Conservation (phyloP, 2,329 filamentous ascomycete genomes). For the Westerdykella ornata region DNA sequence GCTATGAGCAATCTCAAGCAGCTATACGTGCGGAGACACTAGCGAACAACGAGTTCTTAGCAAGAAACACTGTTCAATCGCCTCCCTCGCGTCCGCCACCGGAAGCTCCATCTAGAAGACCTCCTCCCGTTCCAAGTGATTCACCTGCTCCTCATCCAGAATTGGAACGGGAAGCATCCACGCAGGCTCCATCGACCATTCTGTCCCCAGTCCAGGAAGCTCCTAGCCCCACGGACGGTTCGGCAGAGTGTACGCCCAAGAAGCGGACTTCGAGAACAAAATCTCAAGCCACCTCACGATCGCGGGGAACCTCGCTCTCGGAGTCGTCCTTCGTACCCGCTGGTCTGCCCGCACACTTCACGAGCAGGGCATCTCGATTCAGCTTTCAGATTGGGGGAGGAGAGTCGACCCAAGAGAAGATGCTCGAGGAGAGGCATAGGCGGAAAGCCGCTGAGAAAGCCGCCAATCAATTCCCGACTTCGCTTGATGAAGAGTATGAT, state of each 20-base stretch:
- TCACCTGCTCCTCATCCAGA: constrained; percentile 7
- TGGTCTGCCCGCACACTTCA: constrained; percentile 40
- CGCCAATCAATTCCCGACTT: constrained; percentile 30
- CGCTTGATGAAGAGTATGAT: constrained; percentile 34
- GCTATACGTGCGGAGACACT: constrained; percentile 44
- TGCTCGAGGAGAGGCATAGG: constrained; percentile 65
- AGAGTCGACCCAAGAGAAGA: constrained; percentile 59
- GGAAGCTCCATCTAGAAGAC: constrained; percentile 3
- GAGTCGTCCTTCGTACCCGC: constrained; percentile 33
- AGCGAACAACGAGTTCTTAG: constrained; percentile 45
- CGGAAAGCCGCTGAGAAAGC: constrained; percentile 59
- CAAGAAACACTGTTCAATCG: constrained; percentile 37
- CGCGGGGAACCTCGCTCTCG: constrained; percentile 33
- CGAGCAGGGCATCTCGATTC: constrained; percentile 69
- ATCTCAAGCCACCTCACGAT: constrained; percentile 30
- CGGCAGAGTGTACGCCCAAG: constrained; percentile 23
- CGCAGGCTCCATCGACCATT: constrained; percentile 11
- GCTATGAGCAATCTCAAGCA: constrained; percentile 36
- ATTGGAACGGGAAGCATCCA: neutral
- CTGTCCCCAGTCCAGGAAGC: constrained; percentile 33
- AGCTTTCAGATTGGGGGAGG: constrained; percentile 74
- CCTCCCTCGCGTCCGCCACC: constrained; percentile 17
- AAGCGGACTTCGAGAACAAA: constrained; percentile 30
- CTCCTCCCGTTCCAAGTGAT: constrained; percentile 13
- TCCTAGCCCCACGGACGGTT: constrained; percentile 19